Conservation (phyloP, 331 rosid genomes). For the Malus hybrid region DNA sequence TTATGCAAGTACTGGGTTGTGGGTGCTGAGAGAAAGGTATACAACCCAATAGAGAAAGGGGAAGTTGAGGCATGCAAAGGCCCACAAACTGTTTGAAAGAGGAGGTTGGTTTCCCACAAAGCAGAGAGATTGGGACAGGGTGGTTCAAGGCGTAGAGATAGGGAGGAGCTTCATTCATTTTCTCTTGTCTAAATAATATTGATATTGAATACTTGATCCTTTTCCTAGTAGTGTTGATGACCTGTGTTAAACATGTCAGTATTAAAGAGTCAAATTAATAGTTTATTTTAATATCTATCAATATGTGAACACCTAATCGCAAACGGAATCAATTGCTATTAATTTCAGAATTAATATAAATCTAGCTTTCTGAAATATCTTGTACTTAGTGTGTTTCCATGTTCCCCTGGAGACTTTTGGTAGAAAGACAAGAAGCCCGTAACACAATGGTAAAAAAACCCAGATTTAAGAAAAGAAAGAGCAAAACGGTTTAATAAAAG, state of each 20-base stretch:
- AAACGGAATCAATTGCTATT: neutral
- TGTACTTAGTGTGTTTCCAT: neutral
- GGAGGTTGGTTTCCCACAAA: neutral
- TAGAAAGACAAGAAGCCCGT: neutral
- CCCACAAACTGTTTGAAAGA: neutral
- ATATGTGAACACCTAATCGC: neutral
- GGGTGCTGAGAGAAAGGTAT: neutral
- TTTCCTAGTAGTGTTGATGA: neutral
- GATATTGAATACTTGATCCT: neutral
- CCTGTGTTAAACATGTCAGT: neutral
- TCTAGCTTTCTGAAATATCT: neutral
- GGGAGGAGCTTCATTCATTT: neutral
- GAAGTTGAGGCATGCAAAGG: neutral
- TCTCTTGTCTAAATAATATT: neutral
- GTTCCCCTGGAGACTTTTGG: neutral
- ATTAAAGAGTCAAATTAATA: neutral
- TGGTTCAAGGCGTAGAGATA: neutral
- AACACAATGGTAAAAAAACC: conserved; percentile 1
- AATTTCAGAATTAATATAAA: neutral
- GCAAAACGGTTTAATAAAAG: neutral
- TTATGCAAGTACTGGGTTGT: neutral
- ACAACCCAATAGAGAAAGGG: neutral
- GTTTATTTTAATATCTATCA: neutral
- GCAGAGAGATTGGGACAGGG: neutral
- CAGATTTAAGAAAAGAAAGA: neutral